Conservation (phyloP, 306 rosid species). For the Cicer pinnatifidum region DNA sequence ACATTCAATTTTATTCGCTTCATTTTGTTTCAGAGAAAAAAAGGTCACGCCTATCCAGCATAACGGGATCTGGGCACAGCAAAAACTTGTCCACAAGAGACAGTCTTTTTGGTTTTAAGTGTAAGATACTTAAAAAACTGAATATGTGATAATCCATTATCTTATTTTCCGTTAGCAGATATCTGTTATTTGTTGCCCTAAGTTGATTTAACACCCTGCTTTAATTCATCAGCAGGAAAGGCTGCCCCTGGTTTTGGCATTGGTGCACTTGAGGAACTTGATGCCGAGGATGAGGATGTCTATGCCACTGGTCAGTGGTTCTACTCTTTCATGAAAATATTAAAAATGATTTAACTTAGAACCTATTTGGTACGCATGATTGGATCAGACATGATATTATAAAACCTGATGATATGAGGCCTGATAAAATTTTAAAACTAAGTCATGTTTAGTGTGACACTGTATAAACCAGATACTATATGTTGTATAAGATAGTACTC, state of each 20-base stretch:
- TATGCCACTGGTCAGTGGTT: conserved; percentile 73
- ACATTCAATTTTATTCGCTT: conserved; percentile 19
- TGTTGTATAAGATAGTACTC: background rate
- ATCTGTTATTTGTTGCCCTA: conserved; percentile 34
- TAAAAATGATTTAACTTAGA: conserved; percentile 7
- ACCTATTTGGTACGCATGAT: conserved; percentile 1
- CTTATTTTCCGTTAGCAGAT: conserved; percentile 40
- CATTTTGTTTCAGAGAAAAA: conserved; percentile 62
- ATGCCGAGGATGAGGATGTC: conserved; percentile 94
- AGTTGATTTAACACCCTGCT: conserved; percentile 40
- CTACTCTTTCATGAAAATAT: conserved; percentile 33
- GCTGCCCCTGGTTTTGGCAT: conserved; percentile 97
- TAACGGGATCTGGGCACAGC: conserved; percentile 53
- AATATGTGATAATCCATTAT: conserved; percentile 31
- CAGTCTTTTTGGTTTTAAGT: conserved; percentile 76
- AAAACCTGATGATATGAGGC: background rate
- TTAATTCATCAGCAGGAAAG: conserved; percentile 79
- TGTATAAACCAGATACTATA: background rate
- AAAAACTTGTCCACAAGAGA: conserved; percentile 57
- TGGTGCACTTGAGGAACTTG: conserved; percentile 97
- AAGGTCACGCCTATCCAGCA: conserved; percentile 64
- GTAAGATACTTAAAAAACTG: conserved; percentile 62
- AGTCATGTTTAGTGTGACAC: conserved; percentile 4
- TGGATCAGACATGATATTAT: background rate
- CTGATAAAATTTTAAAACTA: conserved; percentile 12